Percentiles rank a stretch among this genome's conserved stretches.
These are phyloP conservation scores for Phoenix dactylifera DNA, from an alignment of 176 grass and related monocot species.

Conservation along the genomic window DNA sequence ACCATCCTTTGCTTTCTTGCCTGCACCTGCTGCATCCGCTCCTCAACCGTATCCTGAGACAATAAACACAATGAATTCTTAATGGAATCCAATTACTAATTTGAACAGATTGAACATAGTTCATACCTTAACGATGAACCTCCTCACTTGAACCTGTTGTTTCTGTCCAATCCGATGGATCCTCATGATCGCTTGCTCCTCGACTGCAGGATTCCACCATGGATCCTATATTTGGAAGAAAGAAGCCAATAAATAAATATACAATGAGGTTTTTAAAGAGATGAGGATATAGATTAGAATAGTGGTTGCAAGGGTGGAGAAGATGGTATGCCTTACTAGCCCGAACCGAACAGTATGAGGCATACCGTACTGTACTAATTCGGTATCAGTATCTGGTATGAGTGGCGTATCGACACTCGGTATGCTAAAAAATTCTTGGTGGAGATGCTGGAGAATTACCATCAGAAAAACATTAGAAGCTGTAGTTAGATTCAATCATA, in stretches of 20 bases:
- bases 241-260: not conserved
- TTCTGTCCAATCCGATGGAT: constrained; percentile 89
- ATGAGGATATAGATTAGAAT: not conserved
- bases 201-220: constrained; percentile 98
- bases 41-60: constrained; percentile 74
- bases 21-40: constrained; percentile 84
- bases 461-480: constrained; percentile 89
- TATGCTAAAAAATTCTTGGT: too few species aligned
- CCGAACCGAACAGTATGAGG: too few species aligned
- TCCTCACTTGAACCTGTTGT: constrained; percentile 50
- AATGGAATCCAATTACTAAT: too few species aligned
- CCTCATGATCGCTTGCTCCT: constrained; percentile 96
- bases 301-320: not conserved
- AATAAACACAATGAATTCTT: not conserved
- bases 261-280: too few species aligned
- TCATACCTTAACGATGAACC: constrained; percentile 81
- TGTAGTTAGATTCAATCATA: constrained; percentile 82
- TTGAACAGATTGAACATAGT: too few species aligned
- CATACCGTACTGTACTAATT: too few species aligned
- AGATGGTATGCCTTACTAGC: too few species aligned
- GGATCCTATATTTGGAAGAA: constrained; percentile 47
- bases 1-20: constrained; percentile 85
- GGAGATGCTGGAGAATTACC: constrained; percentile 21
- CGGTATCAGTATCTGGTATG: too few species aligned
- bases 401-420: too few species aligned